These are phyloP conservation scores for Epichloe hybrida DNA, from an alignment of 2,329 filamentous ascomycete genomes.

Conservation along the genomic window DNA sequence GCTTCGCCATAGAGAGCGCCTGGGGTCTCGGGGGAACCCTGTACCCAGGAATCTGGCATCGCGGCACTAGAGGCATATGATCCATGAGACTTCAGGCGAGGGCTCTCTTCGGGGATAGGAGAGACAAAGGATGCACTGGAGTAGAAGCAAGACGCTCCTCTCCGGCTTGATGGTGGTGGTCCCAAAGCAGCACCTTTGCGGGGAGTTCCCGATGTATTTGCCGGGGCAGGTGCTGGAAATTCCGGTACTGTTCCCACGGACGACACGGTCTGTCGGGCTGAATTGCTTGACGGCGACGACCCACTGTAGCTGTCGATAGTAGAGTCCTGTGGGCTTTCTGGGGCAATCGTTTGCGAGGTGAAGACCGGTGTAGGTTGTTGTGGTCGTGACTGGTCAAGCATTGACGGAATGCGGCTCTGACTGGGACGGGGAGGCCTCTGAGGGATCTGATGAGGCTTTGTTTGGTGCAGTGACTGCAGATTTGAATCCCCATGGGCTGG, in stretches of 20 bases:
- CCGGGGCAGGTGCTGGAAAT: conserved; percentile 32
- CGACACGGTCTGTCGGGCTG: conserved; percentile 37
- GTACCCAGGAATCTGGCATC: conserved; percentile 56
- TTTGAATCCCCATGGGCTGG: conserved; percentile 20
- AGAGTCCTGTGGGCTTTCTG: conserved; percentile 21
- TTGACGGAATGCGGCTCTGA: conserved; percentile 42
- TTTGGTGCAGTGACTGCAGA: conserved; percentile 37
- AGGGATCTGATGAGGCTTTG: conserved; percentile 34
- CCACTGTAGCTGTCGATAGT: conserved; percentile 20
- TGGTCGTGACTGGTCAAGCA: conserved; percentile 40
- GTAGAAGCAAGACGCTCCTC: conserved; percentile 51
- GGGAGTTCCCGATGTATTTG: conserved; percentile 15
- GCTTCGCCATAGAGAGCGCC: conserved; percentile 35
- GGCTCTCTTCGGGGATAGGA: conserved; percentile 61
- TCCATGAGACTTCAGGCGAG: conserved; percentile 40
- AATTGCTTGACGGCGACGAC: conserved; percentile 34
- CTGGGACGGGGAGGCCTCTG: conserved; percentile 48
- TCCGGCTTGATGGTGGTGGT: conserved; percentile 45
- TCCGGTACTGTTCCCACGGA: conserved; percentile 46
- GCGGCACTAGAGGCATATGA: conserved; percentile 61
- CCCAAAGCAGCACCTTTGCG: conserved; percentile 42
- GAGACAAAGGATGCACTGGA: conserved; percentile 56
- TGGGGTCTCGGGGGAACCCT: conserved; percentile 26
- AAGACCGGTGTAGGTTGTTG: conserved; percentile 44
- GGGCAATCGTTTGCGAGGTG: conserved; percentile 15